Evolutionary conservation across 1,284 basidiomycete genomes (phyloP), one percentile per base, ranked within the genome.

Genomic region (Coniophora puteana): DNA sequence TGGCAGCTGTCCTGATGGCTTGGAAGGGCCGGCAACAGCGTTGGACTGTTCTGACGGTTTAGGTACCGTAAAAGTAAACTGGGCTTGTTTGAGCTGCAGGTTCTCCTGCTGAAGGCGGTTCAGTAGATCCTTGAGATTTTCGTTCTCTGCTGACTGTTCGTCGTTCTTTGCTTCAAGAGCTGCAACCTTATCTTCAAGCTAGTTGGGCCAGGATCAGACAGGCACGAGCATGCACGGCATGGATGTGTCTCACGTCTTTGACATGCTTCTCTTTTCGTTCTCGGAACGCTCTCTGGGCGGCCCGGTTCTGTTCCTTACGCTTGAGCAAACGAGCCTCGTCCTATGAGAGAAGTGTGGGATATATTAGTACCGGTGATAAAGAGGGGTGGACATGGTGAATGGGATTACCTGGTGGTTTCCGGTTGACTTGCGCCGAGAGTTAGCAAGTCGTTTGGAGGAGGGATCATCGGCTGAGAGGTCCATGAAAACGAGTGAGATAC

Each of bases 211-310:
- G 21, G 46, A 45, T 37, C 48, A 41, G 21, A 33, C 17, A 23
- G 37, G 33, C 33, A 52, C 44, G 41, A 37, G 45, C 14, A 39
- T 44, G 47, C 5, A 20, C 31, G 18, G 34, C 37, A 4, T 29
- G 17, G 7, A 21, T 17, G 45, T 31, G 13, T 74, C 85, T 68
- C 55, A 90, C 89, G 55, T 91, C 89, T 59, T 86, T 86, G 46
- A 91, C 89, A 63, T 91, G 89, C 54, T 87, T 89, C 65, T 92
- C 88, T 66, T 91, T 91, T 42, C 89, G 77, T 59, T 91, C 88
- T 36, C 88, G 72, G 65, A 91, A 92, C 1, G 89, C 89, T 40
- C 88, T 76, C 58, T 92, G 89, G 10, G 88, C 88, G 2, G 89
- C 89, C 36, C 88, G 72, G 51, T 92, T 92, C 61, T 92, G 88